Evolutionary conservation across 108 stramenopile genomes (phyloP), one percentile per base, ranked within the genome.

Genomic region (Cyclostephanos tholiformis): DNA sequence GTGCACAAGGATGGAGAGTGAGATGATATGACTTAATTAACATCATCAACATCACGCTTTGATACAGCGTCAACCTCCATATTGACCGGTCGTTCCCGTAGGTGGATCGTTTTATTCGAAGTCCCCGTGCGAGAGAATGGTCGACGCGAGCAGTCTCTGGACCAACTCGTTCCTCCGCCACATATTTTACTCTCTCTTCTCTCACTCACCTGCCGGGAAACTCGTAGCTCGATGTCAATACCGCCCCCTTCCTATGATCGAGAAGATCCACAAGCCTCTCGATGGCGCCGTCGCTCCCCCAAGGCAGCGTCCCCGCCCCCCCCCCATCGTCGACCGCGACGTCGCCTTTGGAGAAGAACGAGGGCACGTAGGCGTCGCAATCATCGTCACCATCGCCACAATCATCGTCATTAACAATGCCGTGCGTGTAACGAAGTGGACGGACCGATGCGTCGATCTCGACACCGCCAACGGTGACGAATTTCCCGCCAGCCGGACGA

Each of bases 201-300:
- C 17, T 11, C 4, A 59, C 80, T 64, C 87, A 93, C 72, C 98
- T 86, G 66, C 98, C 98, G 6, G 98, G 98, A 77, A 97, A 98
- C 72, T 98, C 98, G 79, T 97, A 98, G 22, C 89, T 87, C 32
- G 88, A 90, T 22, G 89, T 84, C 61, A 98, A 80, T 58, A 98
- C 67, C 6, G 89, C 96, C 29, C 98, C 98, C 72, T 83, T 82
- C 25, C 85, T 76, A 69, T 78, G 44, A 87, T 98, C 96, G 60
- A 98, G 78, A 49, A 86, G 85, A 52, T 95, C 84, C 58, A 97
- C 77, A 74, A 98, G 79, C 14, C 85, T 82, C 60, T 96, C 96
- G 73, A 98, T 95, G 35, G 88, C 89, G 49, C 71, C 77, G 58
- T 77, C 84, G 51, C 78, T 80, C 60, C 75, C 79, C 69, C 82